These are phyloP conservation scores for Akanthomyces uredinophilus DNA, from an alignment of 2,329 filamentous ascomycete genomes.

Conservation along the genomic window DNA sequence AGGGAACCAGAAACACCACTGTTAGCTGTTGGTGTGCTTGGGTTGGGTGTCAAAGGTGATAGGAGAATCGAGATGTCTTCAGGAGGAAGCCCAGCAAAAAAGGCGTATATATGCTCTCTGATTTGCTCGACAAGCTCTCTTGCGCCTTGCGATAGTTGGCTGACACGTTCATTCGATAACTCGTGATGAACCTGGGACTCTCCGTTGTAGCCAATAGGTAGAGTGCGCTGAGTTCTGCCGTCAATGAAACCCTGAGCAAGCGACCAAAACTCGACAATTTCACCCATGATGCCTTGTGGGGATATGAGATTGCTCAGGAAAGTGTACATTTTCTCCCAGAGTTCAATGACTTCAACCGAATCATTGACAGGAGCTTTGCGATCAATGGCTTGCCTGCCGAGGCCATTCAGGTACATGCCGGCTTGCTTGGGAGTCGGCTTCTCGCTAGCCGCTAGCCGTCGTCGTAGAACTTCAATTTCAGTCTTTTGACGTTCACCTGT, in stretches of 20 bases:
- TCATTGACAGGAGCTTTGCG: constrained; percentile 65
- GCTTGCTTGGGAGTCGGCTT: constrained; percentile 65
- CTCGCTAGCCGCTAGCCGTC: constrained; percentile 69
- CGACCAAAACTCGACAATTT: constrained; percentile 92
- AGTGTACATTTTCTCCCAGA: constrained; percentile 84
- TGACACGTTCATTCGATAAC: constrained; percentile 64
- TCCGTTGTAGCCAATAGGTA: constrained; percentile 77
- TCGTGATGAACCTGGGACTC: constrained; percentile 78
- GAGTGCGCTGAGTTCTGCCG: constrained; percentile 71
- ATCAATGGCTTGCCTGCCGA: constrained; percentile 62
- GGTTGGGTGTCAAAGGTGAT: constrained; percentile 70
- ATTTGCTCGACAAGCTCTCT: constrained; percentile 80
- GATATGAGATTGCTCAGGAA: constrained; percentile 74
- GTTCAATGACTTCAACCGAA: constrained; percentile 71
- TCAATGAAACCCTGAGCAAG: constrained; percentile 85
- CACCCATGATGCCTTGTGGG: constrained; percentile 74
- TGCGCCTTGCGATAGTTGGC: constrained; percentile 69
- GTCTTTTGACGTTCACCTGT: constrained; percentile 82
- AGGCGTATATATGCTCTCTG: constrained; percentile 69
- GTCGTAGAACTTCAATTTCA: constrained; percentile 85
- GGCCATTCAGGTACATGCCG: constrained; percentile 69
- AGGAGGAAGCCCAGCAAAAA: constrained; percentile 83
- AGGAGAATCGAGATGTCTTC: constrained; percentile 87
- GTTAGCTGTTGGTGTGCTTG: constrained; percentile 44
- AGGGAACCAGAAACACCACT: constrained; percentile 30